Evolutionary conservation across 257 asterid genomes (phyloP).

Genomic region (Ligustrum vulgare): DNA sequence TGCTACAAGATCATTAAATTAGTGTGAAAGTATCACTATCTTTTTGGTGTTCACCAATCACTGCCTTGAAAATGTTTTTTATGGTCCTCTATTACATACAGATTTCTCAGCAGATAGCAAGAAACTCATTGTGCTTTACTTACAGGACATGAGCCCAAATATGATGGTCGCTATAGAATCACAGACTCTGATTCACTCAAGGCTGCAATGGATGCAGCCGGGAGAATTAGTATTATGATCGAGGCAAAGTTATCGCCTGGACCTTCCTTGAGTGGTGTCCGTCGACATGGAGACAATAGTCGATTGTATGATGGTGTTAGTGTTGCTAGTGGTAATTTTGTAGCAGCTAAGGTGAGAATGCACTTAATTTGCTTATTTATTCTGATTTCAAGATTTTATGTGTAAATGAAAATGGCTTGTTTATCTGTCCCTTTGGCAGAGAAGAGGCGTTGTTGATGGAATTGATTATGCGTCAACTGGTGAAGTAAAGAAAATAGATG

Average conservation of each 20-base stretch:
- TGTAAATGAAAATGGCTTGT: neutral
- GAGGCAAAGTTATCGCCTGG: conserved; percentile 95
- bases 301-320: conserved; percentile 76
- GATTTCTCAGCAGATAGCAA: neutral
- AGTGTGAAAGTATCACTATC: neutral
- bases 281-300: conserved; percentile 86
- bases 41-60: neutral
- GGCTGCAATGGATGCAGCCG: conserved; percentile 91
- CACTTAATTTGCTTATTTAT: neutral
- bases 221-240: conserved; percentile 69
- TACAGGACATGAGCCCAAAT: conserved; percentile 81
- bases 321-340: conserved; percentile 86
- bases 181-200: conserved; percentile 83
- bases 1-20: neutral
- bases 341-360: conserved; percentile 76
- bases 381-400: neutral
- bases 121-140: conserved; percentile 10
- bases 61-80: neutral
- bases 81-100: neutral
- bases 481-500: conserved; percentile 93
- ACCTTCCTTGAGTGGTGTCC: conserved; percentile 81
- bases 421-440: conserved; percentile 45
- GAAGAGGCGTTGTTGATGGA: conserved; percentile 89
- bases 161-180: conserved; percentile 88
- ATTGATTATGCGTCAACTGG: conserved; percentile 84